These are phyloP conservation scores for Aspergillus latus DNA, from an alignment of 2,329 filamentous ascomycete genomes.

Conservation along the genomic window DNA sequence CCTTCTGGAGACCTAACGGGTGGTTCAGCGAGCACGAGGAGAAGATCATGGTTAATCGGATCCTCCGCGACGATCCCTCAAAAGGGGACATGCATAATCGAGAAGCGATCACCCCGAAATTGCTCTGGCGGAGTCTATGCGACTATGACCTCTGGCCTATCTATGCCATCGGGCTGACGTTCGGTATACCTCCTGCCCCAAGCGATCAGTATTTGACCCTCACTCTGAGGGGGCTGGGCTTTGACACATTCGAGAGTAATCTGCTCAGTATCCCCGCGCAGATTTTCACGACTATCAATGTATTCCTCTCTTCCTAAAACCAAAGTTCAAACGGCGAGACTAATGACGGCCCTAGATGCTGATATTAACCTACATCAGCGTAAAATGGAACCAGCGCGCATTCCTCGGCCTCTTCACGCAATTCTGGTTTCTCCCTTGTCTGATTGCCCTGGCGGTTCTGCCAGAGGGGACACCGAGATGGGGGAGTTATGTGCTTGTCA, in stretches of 20 bases:
- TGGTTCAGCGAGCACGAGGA: too few relatives aligned
- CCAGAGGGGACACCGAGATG: constrained; percentile 48
- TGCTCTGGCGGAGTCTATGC: too few relatives aligned
- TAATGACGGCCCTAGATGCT: background rate
- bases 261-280: too few relatives aligned
- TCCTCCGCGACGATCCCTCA: too few relatives aligned
- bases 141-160: constrained; percentile 47
- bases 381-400: constrained; percentile 51
- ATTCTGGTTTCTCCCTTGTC: constrained; percentile 52
- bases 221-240: constrained; percentile 53
- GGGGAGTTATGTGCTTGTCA: constrained; percentile 51
- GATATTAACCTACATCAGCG: background rate
- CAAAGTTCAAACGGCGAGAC: too few relatives aligned
- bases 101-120: too few relatives aligned
- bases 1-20: too few relatives aligned
- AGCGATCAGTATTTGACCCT: constrained; percentile 13
- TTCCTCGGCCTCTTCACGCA: constrained; percentile 53
- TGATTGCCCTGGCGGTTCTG: constrained; percentile 47
- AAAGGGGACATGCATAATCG: too few relatives aligned
- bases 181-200: constrained; percentile 54
- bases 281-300: too few relatives aligned
- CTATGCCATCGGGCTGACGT: constrained; percentile 53
- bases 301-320: too few relatives aligned
- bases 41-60: too few relatives aligned
- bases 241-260: constrained; percentile 37